phyloP scores from a whole-genome alignment of 768 basidiomycete species.

The Suillus variegatus region DNA sequence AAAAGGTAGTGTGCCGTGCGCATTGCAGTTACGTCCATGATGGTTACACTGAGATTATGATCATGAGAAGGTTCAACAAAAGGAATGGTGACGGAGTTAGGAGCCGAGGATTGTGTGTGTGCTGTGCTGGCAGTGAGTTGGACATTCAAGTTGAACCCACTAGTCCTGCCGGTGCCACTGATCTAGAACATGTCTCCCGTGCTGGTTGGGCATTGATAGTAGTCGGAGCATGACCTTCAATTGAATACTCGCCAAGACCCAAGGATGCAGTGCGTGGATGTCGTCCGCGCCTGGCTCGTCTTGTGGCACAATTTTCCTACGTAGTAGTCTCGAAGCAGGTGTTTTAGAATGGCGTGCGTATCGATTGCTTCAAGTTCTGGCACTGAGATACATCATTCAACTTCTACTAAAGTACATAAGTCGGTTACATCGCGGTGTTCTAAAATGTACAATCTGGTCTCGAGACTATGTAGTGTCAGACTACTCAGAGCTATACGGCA shows the following conservation, averaged over 20 bases:
- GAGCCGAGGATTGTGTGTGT: background rate
- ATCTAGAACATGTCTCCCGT: background rate
- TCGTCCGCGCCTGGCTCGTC: background rate
- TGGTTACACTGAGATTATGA: conserved; percentile 1
- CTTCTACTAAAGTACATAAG: background rate
- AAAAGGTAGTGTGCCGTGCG: background rate
- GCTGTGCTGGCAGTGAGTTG: background rate
- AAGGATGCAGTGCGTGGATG: background rate
- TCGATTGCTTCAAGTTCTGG: background rate
- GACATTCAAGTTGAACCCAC: no score
- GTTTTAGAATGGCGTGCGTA: background rate
- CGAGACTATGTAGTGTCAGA: background rate
- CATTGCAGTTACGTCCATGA: background rate
- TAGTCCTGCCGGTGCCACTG: background rate
- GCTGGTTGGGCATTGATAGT: background rate
- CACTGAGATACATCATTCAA: background rate
- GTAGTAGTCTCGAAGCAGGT: background rate
- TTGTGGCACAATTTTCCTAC: background rate
- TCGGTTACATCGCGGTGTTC: background rate
- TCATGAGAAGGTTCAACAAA: background rate
- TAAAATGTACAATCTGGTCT: background rate
- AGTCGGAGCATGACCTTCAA: background rate
- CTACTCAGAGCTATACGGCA: background rate
- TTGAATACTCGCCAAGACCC: background rate
- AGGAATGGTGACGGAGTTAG: background rate